phyloP scores from a whole-genome alignment of 2,329 filamentous ascomycete genomes.

The Lachnellula suecica region DNA sequence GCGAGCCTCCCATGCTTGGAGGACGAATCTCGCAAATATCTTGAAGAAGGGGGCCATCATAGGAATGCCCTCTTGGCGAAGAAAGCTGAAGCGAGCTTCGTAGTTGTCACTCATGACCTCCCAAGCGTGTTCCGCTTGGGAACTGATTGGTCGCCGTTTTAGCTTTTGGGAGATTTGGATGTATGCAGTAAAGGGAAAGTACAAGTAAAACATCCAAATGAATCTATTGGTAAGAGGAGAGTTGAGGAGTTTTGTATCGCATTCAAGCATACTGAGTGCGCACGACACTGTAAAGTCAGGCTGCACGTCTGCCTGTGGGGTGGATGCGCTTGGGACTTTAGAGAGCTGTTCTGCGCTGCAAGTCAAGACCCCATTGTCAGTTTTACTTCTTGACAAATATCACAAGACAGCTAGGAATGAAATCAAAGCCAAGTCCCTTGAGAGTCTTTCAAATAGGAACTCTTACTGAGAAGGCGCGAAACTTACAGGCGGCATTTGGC shows the following conservation, averaged over 20 bases:
- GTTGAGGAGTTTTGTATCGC: slow-evolving; percentile 33
- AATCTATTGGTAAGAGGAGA: slow-evolving; percentile 30
- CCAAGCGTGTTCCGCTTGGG: slow-evolving; percentile 30
- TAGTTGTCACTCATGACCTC: slow-evolving; percentile 27
- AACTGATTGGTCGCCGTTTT: slow-evolving; percentile 23
- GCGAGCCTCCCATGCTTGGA: slow-evolving; percentile 28
- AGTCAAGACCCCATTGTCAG: no score
- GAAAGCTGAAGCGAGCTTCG: slow-evolving; percentile 22
- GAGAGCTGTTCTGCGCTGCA: no score
- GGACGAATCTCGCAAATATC: slow-evolving; percentile 23
- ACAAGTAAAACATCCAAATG: slow-evolving; percentile 30
- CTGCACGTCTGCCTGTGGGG: slow-evolving; percentile 16
- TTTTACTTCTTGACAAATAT: no score
- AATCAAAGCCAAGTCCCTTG: no score
- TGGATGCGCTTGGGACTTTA: slow-evolving; percentile 18
- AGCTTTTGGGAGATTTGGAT: slow-evolving; percentile 34
- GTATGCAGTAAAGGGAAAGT: slow-evolving; percentile 35
- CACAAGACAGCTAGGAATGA: no score
- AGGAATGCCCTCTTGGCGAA: slow-evolving; percentile 6
- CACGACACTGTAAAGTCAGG: slow-evolving; percentile 33
- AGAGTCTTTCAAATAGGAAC: no score
- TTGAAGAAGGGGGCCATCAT: slow-evolving; percentile 24
- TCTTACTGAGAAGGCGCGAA: no score
- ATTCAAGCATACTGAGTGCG: slow-evolving; percentile 30
- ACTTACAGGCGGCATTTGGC: slow-evolving; percentile 30